These are phyloP conservation scores for Corymbia calophylla DNA, from an alignment of 441 rosid genomes.

Conservation along the genomic window DNA sequence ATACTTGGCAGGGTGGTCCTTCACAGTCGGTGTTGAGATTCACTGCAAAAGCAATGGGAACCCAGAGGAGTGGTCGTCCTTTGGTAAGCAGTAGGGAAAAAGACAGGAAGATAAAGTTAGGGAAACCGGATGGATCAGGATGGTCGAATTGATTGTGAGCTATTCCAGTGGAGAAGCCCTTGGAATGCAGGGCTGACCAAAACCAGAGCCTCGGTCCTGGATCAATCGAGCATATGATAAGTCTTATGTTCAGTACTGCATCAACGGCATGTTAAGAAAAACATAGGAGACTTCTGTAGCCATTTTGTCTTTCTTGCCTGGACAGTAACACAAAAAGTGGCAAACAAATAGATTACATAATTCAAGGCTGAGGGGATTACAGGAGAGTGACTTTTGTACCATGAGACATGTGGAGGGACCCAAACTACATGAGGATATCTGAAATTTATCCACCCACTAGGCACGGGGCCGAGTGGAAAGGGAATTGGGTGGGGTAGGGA, in stretches of 20 bases:
- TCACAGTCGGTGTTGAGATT: neutral
- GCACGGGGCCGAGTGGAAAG: too few relatives aligned
- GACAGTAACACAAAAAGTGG: neutral
- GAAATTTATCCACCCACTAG: too few relatives aligned
- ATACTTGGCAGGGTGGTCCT: conserved; percentile 13
- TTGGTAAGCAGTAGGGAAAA: neutral
- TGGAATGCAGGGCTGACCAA: neutral
- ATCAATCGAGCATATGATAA: neutral
- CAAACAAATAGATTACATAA: neutral
- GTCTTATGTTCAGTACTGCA: neutral
- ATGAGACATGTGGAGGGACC: neutral
- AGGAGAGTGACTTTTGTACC: neutral
- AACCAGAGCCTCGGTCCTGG: neutral
- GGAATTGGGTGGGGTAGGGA: too few relatives aligned
- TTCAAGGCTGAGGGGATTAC: neutral
- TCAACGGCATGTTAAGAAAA: neutral
- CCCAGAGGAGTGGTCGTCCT: neutral
- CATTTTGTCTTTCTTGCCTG: neutral
- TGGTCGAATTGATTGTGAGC: conserved; percentile 13
- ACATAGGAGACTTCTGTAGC: neutral
- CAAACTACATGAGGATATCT: neutral
- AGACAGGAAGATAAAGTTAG: conserved; percentile 7
- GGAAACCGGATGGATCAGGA: conserved; percentile 10
- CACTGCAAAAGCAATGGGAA: neutral
- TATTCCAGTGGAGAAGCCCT: conserved; percentile 9